Conservation (phyloP, 768 basidiomycete genomes). For the Kockovaella imperatae region DNA sequence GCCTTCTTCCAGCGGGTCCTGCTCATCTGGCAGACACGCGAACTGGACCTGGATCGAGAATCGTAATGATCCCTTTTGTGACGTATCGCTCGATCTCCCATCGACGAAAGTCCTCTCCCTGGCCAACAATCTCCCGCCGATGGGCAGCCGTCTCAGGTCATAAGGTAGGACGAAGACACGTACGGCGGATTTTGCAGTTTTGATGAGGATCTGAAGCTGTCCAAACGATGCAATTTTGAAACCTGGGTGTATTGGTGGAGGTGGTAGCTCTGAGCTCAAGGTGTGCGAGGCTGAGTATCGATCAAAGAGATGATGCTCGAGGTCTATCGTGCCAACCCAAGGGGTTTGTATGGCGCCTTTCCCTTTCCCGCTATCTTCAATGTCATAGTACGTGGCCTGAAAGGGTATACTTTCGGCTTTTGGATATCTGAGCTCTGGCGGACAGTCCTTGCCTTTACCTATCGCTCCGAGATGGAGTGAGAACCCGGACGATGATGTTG, state of each 20-base stretch:
- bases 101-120: constrained; percentile 33
- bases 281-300: neutral
- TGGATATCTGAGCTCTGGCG: constrained; percentile 26
- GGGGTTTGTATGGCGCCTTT: constrained; percentile 22
- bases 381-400: constrained; percentile 37
- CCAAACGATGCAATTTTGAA: constrained; percentile 33
- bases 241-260: constrained; percentile 33
- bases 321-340: constrained; percentile 38
- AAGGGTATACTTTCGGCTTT: constrained; percentile 27
- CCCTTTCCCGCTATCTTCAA: constrained; percentile 10
- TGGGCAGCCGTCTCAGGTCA: constrained; percentile 25
- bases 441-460: constrained; percentile 22
- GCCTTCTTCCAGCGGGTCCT: neutral
- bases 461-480: constrained; percentile 23
- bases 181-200: constrained; percentile 24
- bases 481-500: constrained; percentile 22
- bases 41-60: constrained; percentile 42
- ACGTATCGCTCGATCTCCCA: neutral
- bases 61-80: constrained; percentile 10
- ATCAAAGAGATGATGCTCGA: constrained; percentile 29
- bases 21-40: constrained; percentile 11
- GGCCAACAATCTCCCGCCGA: constrained; percentile 33
- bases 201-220: constrained; percentile 39
- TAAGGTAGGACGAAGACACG: constrained; percentile 41
- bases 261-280: neutral